Conservation (phyloP, 768 basidiomycete species). For the Tricholoma furcatifolium region DNA sequence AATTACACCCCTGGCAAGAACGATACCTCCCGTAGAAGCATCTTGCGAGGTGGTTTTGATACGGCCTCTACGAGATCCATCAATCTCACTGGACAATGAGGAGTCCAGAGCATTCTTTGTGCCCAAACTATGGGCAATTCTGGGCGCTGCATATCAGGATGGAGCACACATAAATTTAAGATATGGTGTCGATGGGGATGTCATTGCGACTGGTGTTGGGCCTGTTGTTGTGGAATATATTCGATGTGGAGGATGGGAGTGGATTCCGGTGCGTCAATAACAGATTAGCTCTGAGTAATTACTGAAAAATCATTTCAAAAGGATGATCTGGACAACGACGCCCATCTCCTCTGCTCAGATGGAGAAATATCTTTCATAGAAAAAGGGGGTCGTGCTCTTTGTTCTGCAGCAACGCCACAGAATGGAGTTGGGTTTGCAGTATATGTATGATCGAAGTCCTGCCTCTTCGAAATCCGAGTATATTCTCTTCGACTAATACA, state of each 20-base stretch:
- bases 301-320: slow-evolving; percentile 26
- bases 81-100: slow-evolving; percentile 37
- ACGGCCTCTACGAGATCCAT: slow-evolving; percentile 66
- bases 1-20: slow-evolving; percentile 63
- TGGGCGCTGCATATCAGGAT: slow-evolving; percentile 73
- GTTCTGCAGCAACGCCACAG: slow-evolving; percentile 37
- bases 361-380: slow-evolving; percentile 69
- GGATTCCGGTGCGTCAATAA: slow-evolving; percentile 62
- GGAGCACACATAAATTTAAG: slow-evolving; percentile 67
- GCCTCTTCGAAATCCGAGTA: not conserved
- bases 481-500: slow-evolving; percentile 1
- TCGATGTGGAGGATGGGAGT: slow-evolving; percentile 80
- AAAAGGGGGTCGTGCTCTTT: slow-evolving; percentile 55
- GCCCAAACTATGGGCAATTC: slow-evolving; percentile 48
- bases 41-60: slow-evolving; percentile 76
- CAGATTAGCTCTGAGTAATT: not conserved
- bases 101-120: slow-evolving; percentile 50
- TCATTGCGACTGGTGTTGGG: slow-evolving; percentile 42
- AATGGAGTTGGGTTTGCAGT: slow-evolving; percentile 42
- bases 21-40: slow-evolving; percentile 39
- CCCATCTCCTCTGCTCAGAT: slow-evolving; percentile 79
- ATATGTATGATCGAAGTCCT: slow-evolving; percentile 34
- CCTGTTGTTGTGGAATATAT: slow-evolving; percentile 71
- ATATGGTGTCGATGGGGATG: slow-evolving; percentile 47
- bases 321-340: slow-evolving; percentile 57